Evolutionary conservation across 257 asterid species (phyloP).

Genomic region (Mitragyna speciosa): DNA sequence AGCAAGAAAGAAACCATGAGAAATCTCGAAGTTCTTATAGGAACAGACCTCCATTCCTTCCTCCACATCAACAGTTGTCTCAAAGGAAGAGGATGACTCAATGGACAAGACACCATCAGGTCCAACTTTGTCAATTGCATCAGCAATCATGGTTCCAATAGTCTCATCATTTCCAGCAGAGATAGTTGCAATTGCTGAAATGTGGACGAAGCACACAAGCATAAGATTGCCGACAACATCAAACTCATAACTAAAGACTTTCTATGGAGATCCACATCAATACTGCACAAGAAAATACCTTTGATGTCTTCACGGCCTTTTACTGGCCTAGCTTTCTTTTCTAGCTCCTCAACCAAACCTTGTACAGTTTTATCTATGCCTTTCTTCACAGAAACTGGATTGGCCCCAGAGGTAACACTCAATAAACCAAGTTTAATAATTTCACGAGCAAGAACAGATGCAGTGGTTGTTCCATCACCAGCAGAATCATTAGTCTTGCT

Average conservation of each 20-base stretch:
- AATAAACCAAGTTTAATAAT: conserved; percentile 88
- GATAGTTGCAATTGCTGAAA: conserved; percentile 85
- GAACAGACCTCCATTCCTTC: conserved; percentile 95
- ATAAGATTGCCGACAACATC: not conserved
- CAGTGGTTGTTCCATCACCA: conserved; percentile 98
- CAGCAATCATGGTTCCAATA: conserved; percentile 88
- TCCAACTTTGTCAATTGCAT: conserved; percentile 97
- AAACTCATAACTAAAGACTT: not conserved
- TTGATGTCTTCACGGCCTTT: conserved; percentile 90
- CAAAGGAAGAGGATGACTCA: conserved; percentile 95
- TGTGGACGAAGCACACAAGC: not conserved
- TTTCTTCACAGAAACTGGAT: conserved; percentile 85
- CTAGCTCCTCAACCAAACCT: conserved; percentile 76
- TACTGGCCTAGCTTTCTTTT: conserved; percentile 83
- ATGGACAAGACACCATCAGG: conserved; percentile 98
- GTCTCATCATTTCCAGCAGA: conserved; percentile 90
- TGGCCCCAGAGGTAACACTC: conserved; percentile 96
- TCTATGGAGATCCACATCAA: not conserved
- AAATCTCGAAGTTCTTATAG: not conserved
- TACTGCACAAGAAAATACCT: conserved; percentile 41
- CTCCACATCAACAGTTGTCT: conserved; percentile 94
- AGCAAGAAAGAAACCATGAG: not conserved
- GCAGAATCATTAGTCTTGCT: conserved; percentile 99
- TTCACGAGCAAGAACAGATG: conserved; percentile 94
- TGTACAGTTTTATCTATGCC: conserved; percentile 90